Percentiles rank a stretch among this genome's conserved stretches.
Evolutionary conservation across 2,329 filamentous ascomycete species (phyloP).

Genomic region (Diaporthe sp.): DNA sequence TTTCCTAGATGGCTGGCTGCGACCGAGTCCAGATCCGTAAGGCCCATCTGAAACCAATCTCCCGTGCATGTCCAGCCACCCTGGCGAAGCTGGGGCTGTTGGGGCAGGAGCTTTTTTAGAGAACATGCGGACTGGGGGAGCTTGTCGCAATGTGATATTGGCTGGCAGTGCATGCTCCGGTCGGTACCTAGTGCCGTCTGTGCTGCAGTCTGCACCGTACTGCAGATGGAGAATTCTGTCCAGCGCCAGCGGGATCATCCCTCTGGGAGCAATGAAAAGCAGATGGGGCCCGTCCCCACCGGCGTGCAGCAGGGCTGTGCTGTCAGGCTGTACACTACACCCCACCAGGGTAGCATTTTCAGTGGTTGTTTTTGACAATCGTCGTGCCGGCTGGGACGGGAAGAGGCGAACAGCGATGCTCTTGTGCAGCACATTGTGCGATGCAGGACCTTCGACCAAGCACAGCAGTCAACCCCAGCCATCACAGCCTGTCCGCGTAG

Average conservation of each 20-base stretch:
- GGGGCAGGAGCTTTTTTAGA: not conserved
- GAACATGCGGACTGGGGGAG: not conserved
- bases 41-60: slow-evolving; percentile 26
- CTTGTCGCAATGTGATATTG: slow-evolving; percentile 17
- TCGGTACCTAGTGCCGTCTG: slow-evolving; percentile 23
- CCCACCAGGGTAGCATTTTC: slow-evolving; percentile 4
- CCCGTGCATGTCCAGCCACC: slow-evolving; percentile 28
- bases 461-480: not conserved
- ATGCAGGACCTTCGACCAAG: not conserved
- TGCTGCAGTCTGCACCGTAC: not conserved
- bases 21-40: slow-evolving; percentile 26
- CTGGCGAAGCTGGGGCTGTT: slow-evolving; percentile 13
- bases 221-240: not conserved
- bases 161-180: slow-evolving; percentile 22
- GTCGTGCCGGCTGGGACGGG: slow-evolving; percentile 10
- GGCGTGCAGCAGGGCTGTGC: slow-evolving; percentile 19
- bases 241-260: slow-evolving; percentile 13
- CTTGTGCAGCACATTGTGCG: not conserved
- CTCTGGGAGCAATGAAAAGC: not conserved
- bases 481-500: not conserved
- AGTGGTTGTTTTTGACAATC: not conserved
- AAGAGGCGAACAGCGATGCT: not conserved
- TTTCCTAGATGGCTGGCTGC: slow-evolving; percentile 18
- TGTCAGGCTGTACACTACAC: slow-evolving; percentile 23
- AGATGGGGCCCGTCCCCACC: slow-evolving; percentile 10